phyloP scores from a whole-genome alignment of 495 filamentous ascomycete genomes.

The Lophiotrema nucula region DNA sequence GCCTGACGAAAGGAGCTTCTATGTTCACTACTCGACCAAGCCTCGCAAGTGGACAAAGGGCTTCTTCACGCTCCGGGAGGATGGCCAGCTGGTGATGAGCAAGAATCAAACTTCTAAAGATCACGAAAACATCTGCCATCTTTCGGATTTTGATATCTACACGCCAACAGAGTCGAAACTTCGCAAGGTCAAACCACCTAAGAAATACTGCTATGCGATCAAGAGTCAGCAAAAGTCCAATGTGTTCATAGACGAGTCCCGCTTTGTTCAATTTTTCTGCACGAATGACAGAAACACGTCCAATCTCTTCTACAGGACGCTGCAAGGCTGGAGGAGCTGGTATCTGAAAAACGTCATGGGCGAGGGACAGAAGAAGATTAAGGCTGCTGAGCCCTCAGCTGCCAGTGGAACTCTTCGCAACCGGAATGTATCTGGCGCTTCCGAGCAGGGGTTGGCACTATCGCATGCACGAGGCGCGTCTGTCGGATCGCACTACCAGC shows the following conservation, averaged over 20 bases:
- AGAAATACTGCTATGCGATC: conserved; percentile 77
- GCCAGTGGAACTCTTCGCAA: not conserved
- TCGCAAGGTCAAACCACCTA: conserved; percentile 49
- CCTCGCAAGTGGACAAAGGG: conserved; percentile 85
- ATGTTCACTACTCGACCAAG: conserved; percentile 76
- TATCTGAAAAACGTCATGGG: conserved; percentile 71
- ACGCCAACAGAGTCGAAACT: conserved; percentile 61
- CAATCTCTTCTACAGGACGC: conserved; percentile 62
- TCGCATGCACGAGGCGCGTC: conserved; percentile 25
- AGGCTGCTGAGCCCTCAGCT: conserved; percentile 20
- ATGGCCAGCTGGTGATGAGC: conserved; percentile 71
- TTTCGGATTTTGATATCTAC: conserved; percentile 95
- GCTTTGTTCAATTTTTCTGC: conserved; percentile 89
- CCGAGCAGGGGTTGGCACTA: conserved; percentile 38
- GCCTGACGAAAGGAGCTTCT: conserved; percentile 61
- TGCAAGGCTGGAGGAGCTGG: conserved; percentile 86
- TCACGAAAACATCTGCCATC: conserved; percentile 68
- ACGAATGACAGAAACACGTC: conserved; percentile 69
- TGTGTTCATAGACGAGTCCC: conserved; percentile 76
- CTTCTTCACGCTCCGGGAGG: conserved; percentile 67
- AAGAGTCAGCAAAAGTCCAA: conserved; percentile 91
- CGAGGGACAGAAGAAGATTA: conserved; percentile 46
- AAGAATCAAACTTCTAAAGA: conserved; percentile 70
- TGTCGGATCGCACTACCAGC: conserved; percentile 48
- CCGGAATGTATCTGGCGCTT: conserved; percentile 34